Conservation (phyloP, 2,329 filamentous ascomycete species). For the Phoma sp. region DNA sequence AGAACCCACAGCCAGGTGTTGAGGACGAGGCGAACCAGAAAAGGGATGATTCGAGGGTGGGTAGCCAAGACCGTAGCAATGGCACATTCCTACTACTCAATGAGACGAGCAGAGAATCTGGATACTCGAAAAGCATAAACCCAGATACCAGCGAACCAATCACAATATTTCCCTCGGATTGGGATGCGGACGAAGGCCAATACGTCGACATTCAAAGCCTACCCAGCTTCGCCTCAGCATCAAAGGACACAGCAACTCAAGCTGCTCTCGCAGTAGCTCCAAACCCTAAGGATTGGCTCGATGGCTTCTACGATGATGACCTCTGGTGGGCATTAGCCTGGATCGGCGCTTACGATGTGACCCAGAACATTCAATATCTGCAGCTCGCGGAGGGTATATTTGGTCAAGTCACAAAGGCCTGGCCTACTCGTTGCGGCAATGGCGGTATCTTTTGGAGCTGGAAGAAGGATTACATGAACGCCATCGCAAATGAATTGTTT, state of each 20-base stretch:
- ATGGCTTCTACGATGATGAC: conserved; percentile 62
- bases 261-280: conserved; percentile 19
- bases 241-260: conserved; percentile 8
- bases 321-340: conserved; percentile 61
- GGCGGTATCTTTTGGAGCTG: conserved; percentile 61
- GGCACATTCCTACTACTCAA: conserved; percentile 16
- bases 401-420: conserved; percentile 50
- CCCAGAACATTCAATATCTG: conserved; percentile 55
- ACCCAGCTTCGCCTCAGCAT: conserved; percentile 11
- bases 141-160: conserved; percentile 24
- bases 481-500: conserved; percentile 66
- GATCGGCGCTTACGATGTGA: conserved; percentile 64
- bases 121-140: conserved; percentile 34
- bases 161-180: conserved; percentile 30
- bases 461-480: conserved; percentile 56
- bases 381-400: conserved; percentile 59
- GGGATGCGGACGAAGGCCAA: conserved; percentile 19
- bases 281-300: conserved; percentile 46
- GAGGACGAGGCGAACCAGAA: conserved; percentile 23
- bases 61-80: conserved; percentile 15
- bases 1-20: conserved; percentile 40
- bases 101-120: conserved; percentile 14
- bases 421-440: conserved; percentile 52
- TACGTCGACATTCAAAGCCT: conserved; percentile 22
- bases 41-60: conserved; percentile 12